Conservation (phyloP, 2,329 filamentous ascomycete genomes). For the Dothidotthia symphoricarpi region DNA sequence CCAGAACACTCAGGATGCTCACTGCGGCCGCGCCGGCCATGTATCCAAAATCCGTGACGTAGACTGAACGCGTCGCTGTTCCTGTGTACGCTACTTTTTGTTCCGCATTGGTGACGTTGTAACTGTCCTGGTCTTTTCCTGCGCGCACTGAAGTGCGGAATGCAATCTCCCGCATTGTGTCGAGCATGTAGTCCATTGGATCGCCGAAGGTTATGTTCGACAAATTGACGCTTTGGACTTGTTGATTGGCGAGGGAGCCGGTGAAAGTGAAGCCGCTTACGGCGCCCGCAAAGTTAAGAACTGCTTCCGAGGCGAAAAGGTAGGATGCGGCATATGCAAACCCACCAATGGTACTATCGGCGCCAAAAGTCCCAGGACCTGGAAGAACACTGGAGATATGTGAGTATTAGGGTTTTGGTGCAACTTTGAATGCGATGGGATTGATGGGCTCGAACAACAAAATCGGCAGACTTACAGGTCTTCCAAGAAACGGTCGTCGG, state of each 20-base stretch:
- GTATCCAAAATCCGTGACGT: constrained; percentile 3
- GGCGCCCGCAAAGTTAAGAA: constrained; percentile 1
- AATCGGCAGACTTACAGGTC: neutral
- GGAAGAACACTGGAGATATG: neutral
- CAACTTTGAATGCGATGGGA: too few relatives aligned
- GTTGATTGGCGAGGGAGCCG: constrained; percentile 4
- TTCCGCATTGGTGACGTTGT: constrained; percentile 1
- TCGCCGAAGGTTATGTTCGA: constrained; percentile 1
- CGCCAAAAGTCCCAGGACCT: neutral
- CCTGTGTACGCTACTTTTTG: neutral
- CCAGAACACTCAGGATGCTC: constrained; percentile 1
- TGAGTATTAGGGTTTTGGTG: neutral
- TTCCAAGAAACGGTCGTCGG: neutral
- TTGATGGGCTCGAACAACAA: too few relatives aligned
- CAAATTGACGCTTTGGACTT: neutral
- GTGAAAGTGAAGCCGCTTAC: neutral
- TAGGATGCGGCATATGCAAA: constrained; percentile 3
- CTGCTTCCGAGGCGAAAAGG: constrained; percentile 1
- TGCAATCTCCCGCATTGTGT: constrained; percentile 3
- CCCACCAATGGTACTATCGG: constrained; percentile 3
- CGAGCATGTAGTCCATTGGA: constrained; percentile 3
- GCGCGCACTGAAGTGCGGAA: constrained; percentile 4
- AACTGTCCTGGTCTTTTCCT: neutral
- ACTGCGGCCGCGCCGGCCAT: neutral
- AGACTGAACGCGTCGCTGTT: neutral